Evolutionary conservation across 2,329 filamentous ascomycete species (phyloP).

Genomic region (Simplicillium aogashimaense): DNA sequence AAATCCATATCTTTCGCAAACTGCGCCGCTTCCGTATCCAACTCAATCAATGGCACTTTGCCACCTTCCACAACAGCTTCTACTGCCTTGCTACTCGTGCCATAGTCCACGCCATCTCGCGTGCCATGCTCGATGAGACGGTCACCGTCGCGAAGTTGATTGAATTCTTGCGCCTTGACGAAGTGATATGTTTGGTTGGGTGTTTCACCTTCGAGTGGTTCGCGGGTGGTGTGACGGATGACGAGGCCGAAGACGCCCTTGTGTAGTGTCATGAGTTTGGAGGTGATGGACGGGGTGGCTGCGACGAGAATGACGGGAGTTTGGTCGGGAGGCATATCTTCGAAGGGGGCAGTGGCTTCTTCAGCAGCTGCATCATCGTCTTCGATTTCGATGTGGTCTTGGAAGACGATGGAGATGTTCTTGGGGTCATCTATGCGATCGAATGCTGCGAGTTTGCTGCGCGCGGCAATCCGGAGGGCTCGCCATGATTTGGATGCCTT

Average conservation of each 20-base stretch:
- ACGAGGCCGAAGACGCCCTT: conserved; percentile 55
- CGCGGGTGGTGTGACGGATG: conserved; percentile 43
- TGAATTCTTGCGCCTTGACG: conserved; percentile 45
- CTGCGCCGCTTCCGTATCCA: conserved; percentile 42
- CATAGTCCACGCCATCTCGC: conserved; percentile 39
- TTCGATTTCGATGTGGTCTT: conserved; percentile 30
- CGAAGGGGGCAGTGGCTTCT: conserved; percentile 19
- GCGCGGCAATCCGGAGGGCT: conserved; percentile 70
- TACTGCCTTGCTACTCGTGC: conserved; percentile 43
- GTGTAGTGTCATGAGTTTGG: conserved; percentile 52
- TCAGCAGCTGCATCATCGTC: conserved; percentile 23
- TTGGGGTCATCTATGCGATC: conserved; percentile 82
- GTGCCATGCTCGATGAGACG: conserved; percentile 47
- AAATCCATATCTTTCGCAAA: conserved; percentile 49
- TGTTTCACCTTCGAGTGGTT: conserved; percentile 37
- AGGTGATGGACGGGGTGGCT: conserved; percentile 46
- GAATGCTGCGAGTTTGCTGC: conserved; percentile 64
- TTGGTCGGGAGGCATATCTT: conserved; percentile 35
- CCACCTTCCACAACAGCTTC: conserved; percentile 40
- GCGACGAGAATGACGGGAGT: conserved; percentile 59
- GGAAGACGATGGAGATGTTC: conserved; percentile 51
- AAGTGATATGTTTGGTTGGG: conserved; percentile 44
- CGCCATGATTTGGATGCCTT: conserved; percentile 90
- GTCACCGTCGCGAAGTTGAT: conserved; percentile 48
- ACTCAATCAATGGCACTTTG: conserved; percentile 49